phyloP scores from a whole-genome alignment of 805 yeast genomes.

The Pichia thaimueangensis region DNA sequence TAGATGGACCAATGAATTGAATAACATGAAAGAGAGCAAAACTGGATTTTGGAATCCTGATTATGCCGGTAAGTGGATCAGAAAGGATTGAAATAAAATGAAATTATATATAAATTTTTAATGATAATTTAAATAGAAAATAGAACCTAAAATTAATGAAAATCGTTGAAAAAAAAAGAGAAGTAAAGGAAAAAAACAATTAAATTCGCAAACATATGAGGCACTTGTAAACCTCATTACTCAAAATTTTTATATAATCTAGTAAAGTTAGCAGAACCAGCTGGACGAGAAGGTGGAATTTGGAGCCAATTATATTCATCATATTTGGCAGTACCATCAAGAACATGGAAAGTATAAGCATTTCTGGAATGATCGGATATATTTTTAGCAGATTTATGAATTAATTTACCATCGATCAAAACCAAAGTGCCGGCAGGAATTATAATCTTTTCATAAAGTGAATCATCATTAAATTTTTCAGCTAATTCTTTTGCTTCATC shows the following conservation, averaged over 20 bases:
- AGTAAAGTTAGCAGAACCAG: slow-evolving; percentile 56
- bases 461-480: slow-evolving; percentile 29
- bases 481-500: slow-evolving; percentile 22
- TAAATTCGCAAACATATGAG: no score
- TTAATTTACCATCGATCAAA: slow-evolving; percentile 61
- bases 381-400: slow-evolving; percentile 67
- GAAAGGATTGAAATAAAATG: background rate
- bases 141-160: no score
- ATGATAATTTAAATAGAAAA: no score
- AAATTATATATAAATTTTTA: background rate
- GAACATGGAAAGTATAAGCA: slow-evolving; percentile 76
- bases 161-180: background rate
- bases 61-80: slow-evolving; percentile 7
- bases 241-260: slow-evolving; percentile 31
- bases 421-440: slow-evolving; percentile 71
- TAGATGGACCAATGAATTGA: slow-evolving; percentile 20
- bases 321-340: slow-evolving; percentile 58
- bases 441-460: slow-evolving; percentile 43
- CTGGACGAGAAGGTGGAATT: slow-evolving; percentile 47
- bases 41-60: slow-evolving; percentile 23
- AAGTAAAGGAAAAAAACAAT: background rate
- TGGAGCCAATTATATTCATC: slow-evolving; percentile 73
- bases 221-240: no score
- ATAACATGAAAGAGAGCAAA: slow-evolving; percentile 17
- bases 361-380: slow-evolving; percentile 49